Percentiles rank a stretch among this genome's conserved stretches.
Evolutionary conservation across 73 alveolate genomes (phyloP).

Genomic region (Symbiodinium natans): DNA sequence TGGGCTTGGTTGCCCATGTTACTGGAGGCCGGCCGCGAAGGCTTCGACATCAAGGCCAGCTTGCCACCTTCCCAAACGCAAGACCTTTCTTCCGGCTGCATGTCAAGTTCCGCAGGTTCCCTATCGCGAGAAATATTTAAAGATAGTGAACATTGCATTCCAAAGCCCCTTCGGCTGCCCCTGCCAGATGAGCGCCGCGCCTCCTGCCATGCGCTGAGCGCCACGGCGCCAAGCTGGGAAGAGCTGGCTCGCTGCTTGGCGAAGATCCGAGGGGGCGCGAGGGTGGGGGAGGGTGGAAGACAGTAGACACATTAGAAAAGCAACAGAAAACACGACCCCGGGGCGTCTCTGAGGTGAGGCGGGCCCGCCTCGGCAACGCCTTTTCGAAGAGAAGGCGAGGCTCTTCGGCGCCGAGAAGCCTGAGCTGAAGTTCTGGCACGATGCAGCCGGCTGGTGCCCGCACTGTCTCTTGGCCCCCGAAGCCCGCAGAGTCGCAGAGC

Average conservation of each 20-base stretch:
- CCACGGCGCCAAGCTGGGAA: background rate
- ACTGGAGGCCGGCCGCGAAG: background rate
- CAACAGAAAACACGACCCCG: no score
- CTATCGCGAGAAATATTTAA: no score
- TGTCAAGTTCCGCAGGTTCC: background rate
- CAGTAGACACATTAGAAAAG: no score
- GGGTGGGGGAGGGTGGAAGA: background rate
- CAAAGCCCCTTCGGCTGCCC: no score
- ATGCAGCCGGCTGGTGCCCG: constrained; percentile 86
- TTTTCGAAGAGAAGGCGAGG: constrained; percentile 49
- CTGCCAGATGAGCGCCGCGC: background rate
- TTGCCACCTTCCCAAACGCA: no score
- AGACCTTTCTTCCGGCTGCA: no score
- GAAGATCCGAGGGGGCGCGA: background rate
- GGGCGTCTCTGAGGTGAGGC: no score
- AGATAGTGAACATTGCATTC: no score
- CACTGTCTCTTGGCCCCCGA: constrained; percentile 38
- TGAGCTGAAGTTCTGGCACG: constrained; percentile 87
- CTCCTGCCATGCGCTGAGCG: background rate
- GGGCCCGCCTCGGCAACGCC: background rate
- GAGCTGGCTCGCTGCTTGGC: background rate
- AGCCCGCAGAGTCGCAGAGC: no score
- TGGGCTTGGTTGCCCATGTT: background rate
- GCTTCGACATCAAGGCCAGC: no score
- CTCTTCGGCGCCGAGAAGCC: constrained; percentile 20